Percentiles rank a stretch among this genome's conserved stretches.
Conservation (phyloP, 1,139 yeast species). For the Candida albicans region DNA sequence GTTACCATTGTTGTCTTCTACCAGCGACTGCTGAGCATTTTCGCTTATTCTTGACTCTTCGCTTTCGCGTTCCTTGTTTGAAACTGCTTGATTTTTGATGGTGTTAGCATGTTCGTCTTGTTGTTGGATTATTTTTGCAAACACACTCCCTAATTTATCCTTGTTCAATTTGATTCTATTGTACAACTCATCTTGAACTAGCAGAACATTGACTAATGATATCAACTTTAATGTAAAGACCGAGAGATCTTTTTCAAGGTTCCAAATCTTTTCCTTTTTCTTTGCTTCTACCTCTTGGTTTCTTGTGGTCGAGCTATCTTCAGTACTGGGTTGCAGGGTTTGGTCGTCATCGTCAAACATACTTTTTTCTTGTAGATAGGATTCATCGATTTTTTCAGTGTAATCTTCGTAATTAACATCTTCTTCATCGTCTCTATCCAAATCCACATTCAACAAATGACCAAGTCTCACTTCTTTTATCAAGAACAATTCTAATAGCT, state of each 20-base stretch:
- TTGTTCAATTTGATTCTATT: conserved; percentile 50
- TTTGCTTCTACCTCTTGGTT: conserved; percentile 10
- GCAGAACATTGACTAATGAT: conserved; percentile 41
- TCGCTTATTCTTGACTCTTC: neutral
- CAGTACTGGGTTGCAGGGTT: conserved; percentile 5
- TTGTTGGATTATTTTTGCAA: conserved; percentile 24
- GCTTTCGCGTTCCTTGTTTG: neutral
- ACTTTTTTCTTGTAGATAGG: conserved; percentile 12
- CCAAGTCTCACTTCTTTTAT: conserved; percentile 37
- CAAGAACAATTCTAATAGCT: conserved; percentile 31
- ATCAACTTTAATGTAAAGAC: conserved; percentile 51
- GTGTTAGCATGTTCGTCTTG: conserved; percentile 15
- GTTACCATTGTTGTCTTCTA: neutral
- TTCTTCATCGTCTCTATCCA: conserved; percentile 59
- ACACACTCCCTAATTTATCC: conserved; percentile 46
- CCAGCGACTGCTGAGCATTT: neutral
- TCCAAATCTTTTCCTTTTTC: conserved; percentile 23
- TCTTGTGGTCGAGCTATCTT: neutral
- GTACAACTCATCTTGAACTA: conserved; percentile 30
- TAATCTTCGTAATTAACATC: conserved; percentile 53
- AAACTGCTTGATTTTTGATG: conserved; percentile 2
- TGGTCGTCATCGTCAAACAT: conserved; percentile 19
- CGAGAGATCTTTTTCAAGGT: conserved; percentile 48
- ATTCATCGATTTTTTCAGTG: conserved; percentile 18
- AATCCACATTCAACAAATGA: conserved; percentile 25